These are phyloP conservation scores for Trametes sp. DNA, from an alignment of 1,284 basidiomycete species.

Conservation along the genomic window DNA sequence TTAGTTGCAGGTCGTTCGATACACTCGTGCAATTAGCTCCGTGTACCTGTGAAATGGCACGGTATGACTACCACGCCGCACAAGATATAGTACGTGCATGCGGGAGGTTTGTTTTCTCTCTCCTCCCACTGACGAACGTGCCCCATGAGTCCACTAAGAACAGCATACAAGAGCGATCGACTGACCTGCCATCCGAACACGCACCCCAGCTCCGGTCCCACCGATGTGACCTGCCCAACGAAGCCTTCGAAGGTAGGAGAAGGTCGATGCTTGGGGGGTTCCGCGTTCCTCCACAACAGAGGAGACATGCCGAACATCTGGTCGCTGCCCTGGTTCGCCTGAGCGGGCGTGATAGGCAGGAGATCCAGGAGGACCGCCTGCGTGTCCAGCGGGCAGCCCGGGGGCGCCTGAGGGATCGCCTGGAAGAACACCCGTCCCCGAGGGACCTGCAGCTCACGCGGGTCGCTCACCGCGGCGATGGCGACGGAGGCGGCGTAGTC, in stretches of 20 bases:
- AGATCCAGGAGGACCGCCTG: neutral
- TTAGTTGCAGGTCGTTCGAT: no score
- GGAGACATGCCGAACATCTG: neutral
- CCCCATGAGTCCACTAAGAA: neutral
- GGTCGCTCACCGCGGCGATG: slow-evolving; percentile 9
- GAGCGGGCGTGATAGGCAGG: neutral
- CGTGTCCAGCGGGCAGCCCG: neutral
- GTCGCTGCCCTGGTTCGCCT: neutral
- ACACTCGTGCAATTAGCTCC: no score
- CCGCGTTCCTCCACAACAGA: neutral
- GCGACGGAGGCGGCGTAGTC: slow-evolving; percentile 19
- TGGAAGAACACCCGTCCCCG: neutral
- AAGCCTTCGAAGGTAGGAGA: neutral
- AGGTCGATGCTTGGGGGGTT: neutral
- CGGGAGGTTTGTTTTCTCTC: neutral
- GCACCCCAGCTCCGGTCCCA: neutral
- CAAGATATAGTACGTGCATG: neutral
- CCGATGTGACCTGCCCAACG: neutral
- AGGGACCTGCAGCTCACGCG: neutral
- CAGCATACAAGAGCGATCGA: neutral
- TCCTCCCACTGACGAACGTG: neutral
- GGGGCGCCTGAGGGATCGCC: neutral
- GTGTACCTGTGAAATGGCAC: neutral
- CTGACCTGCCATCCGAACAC: slow-evolving; percentile 5
- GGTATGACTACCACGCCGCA: neutral